phyloP scores from a whole-genome alignment of 1,284 basidiomycete genomes.

The Hymenochaete sp. region DNA sequence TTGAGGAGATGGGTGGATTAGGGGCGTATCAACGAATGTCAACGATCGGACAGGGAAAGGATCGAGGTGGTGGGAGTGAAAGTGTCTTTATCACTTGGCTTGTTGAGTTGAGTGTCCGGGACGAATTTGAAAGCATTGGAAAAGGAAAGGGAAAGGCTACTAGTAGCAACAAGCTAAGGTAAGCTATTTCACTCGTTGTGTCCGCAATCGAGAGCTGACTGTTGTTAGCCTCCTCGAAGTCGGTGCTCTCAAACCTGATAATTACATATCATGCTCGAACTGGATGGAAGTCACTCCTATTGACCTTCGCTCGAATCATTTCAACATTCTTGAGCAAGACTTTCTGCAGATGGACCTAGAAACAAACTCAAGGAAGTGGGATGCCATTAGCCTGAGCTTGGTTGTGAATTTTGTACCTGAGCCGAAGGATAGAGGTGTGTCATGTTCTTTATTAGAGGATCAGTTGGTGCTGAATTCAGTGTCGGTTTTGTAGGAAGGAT shows the following conservation, averaged over 20 bases:
- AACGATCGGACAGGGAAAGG: constrained; percentile 64
- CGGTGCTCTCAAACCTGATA: constrained; percentile 76
- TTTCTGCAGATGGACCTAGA: constrained; percentile 55
- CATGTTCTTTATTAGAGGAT: not conserved
- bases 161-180: constrained; percentile 33
- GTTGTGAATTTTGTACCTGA: constrained; percentile 86
- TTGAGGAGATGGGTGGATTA: constrained; percentile 64
- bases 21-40: constrained; percentile 77
- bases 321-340: constrained; percentile 71
- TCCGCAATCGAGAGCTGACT: not conserved
- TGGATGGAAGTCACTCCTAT: constrained; percentile 74
- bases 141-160: constrained; percentile 20
- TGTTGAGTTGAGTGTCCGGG: constrained; percentile 40
- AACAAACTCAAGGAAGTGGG: constrained; percentile 45
- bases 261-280: constrained; percentile 52
- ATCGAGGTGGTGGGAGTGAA: constrained; percentile 80
- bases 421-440: constrained; percentile 61
- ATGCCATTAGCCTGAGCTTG: constrained; percentile 73
- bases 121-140: constrained; percentile 12
- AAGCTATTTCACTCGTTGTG: constrained; percentile 15
- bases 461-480: not conserved
- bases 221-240: constrained; percentile 68
- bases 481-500: constrained; percentile 57
- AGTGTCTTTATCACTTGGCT: constrained; percentile 71
- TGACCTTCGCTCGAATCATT: constrained; percentile 75